These are phyloP conservation scores for Sclerotinia sclerotiorum DNA, from an alignment of 2,329 filamentous ascomycete species.

Conservation along the genomic window DNA sequence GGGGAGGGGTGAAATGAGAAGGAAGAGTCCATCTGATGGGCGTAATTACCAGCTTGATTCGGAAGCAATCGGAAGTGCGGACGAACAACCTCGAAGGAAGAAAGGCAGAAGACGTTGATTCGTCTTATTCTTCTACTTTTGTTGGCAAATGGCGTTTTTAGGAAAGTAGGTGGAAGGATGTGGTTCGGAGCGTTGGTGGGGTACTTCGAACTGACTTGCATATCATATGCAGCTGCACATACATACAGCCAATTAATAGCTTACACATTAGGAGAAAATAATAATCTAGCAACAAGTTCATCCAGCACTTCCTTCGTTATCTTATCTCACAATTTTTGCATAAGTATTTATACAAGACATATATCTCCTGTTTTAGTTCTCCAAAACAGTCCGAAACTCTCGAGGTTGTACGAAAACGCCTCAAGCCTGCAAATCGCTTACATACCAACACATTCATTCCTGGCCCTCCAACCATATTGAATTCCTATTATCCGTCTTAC, in stretches of 20 bases:
- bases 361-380: neutral
- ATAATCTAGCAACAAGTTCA: slow-evolving; percentile 12
- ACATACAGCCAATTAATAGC: slow-evolving; percentile 21
- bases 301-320: slow-evolving; percentile 19
- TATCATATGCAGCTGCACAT: slow-evolving; percentile 16
- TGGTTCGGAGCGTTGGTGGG: slow-evolving; percentile 15
- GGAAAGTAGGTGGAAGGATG: slow-evolving; percentile 4
- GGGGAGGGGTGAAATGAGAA: slow-evolving; percentile 77
- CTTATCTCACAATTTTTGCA: slow-evolving; percentile 18
- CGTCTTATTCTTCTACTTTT: neutral
- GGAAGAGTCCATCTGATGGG: slow-evolving; percentile 76
- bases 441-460: slow-evolving; percentile 16
- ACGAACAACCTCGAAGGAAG: slow-evolving; percentile 42
- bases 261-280: slow-evolving; percentile 22
- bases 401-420: slow-evolving; percentile 3
- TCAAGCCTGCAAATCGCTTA: slow-evolving; percentile 22
- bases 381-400: neutral
- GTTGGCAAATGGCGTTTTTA: slow-evolving; percentile 1
- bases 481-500: slow-evolving; percentile 12
- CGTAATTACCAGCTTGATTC: slow-evolving; percentile 64
- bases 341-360: slow-evolving; percentile 9
- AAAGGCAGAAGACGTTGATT: slow-evolving; percentile 31
- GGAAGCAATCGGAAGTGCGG: slow-evolving; percentile 43
- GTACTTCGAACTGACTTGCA: slow-evolving; percentile 22
- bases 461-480: neutral